phyloP scores from a whole-genome alignment of 257 asterid genomes.

The Plantago major region DNA sequence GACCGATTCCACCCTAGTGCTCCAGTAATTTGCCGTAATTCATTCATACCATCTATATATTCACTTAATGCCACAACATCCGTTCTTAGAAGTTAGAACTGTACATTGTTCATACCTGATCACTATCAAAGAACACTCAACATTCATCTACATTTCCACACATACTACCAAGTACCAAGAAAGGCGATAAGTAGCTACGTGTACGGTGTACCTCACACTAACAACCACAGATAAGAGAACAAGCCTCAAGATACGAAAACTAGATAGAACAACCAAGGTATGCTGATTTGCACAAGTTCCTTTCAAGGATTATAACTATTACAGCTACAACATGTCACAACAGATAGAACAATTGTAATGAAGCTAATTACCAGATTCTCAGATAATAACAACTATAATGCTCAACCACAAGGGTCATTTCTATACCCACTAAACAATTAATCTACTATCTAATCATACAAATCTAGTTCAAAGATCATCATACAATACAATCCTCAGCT shows the following conservation, averaged over 20 bases:
- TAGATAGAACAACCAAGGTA: no score
- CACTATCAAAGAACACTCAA: slow-evolving; percentile 14
- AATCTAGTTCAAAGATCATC: slow-evolving; percentile 24
- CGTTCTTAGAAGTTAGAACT: no score
- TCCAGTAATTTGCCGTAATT: no score
- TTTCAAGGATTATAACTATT: slow-evolving; percentile 2
- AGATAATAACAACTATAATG: no score
- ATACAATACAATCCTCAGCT: slow-evolving; percentile 23
- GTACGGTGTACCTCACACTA: no score
- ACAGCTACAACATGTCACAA: neutral
- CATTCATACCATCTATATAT: no score
- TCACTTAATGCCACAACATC: no score
- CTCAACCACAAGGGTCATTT: neutral
- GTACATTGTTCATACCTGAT: no score
- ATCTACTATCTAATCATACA: slow-evolving; percentile 38
- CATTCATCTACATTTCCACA: slow-evolving; percentile 51
- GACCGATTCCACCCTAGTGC: no score
- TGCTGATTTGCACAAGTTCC: neutral
- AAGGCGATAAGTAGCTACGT: slow-evolving; percentile 26
- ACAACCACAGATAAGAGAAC: no score
- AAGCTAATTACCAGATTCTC: no score
- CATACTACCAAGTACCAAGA: slow-evolving; percentile 49
- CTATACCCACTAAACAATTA: slow-evolving; percentile 20
- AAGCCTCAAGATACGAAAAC: no score
- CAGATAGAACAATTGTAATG: neutral